Percentiles rank a stretch among this genome's conserved stretches.
Evolutionary conservation across 148 eudicot species (phyloP).

Genomic region (Heliamphora exappendiculata): DNA sequence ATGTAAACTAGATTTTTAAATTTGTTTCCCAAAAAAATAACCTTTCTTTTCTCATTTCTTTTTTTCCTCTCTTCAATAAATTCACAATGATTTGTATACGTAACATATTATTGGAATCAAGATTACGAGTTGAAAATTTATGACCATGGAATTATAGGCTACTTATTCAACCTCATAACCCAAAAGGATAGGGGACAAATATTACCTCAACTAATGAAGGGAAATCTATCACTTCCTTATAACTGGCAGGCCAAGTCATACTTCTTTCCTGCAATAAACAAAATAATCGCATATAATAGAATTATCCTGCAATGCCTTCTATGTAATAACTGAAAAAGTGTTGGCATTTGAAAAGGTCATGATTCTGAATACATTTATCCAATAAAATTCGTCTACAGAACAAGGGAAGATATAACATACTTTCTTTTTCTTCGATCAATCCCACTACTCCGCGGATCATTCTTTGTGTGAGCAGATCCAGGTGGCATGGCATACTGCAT

Average conservation of each 20-base stretch:
- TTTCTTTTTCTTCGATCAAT: conserved; percentile 83
- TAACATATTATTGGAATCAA: neutral
- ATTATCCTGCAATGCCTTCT: neutral
- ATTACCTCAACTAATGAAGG: conserved; percentile 4
- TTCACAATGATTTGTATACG: neutral
- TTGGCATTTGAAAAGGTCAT: neutral
- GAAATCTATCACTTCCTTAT: neutral
- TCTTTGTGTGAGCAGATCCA: conserved; percentile 53
- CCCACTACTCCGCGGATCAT: conserved; percentile 56
- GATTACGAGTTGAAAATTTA: neutral
- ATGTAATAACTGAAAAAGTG: neutral
- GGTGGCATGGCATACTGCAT: conserved; percentile 69
- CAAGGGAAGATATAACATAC: conserved; percentile 26
- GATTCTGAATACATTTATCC: neutral
- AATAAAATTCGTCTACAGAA: neutral
- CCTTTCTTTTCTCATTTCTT: neutral
- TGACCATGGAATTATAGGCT: neutral
- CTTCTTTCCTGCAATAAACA: conserved; percentile 21
- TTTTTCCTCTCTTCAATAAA: too few species aligned
- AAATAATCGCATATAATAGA: neutral
- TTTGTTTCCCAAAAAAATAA: neutral
- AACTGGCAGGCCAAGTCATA: conserved; percentile 4
- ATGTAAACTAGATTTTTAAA: neutral
- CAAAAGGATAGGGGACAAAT: neutral
- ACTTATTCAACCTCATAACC: neutral